These are phyloP conservation scores for Fraxinus pennsylvanica DNA, from an alignment of 257 asterid species.

Conservation along the genomic window DNA sequence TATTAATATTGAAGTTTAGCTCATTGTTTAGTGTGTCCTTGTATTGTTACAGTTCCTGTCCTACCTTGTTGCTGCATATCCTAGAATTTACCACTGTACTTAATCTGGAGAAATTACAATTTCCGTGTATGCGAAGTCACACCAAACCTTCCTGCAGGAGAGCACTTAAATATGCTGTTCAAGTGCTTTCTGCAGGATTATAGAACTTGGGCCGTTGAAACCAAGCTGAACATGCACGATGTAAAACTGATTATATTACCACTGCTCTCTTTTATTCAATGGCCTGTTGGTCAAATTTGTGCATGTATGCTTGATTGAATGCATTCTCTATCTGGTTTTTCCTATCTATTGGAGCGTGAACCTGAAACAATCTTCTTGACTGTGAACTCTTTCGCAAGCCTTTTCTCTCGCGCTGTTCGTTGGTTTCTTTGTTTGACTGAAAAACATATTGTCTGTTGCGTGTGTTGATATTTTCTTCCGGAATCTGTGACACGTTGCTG, in stretches of 20 bases:
- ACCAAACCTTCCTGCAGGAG: neutral
- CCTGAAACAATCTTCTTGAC: neutral
- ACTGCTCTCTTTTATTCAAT: neutral
- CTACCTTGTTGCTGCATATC: neutral
- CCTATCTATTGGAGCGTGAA: neutral
- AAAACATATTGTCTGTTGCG: neutral
- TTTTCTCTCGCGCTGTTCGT: neutral
- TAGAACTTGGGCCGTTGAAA: neutral
- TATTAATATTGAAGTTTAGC: neutral
- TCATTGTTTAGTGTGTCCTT: constrained; percentile 7
- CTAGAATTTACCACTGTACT: neutral
- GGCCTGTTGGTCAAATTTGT: neutral
- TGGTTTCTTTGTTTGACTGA: neutral
- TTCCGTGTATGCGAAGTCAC: neutral
- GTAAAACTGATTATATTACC: neutral
- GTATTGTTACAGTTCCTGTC: neutral
- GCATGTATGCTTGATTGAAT: neutral
- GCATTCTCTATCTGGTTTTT: neutral
- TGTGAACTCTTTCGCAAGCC: neutral
- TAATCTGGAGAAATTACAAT: neutral
- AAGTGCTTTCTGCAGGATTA: neutral
- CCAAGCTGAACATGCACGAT: neutral
- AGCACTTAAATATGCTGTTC: neutral
- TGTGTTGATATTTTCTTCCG: neutral
- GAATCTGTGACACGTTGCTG: neutral